Percentiles rank a stretch among this genome's conserved stretches.
Conservation (phyloP, 2,329 filamentous ascomycete species). For the Exophiala mesophila region DNA sequence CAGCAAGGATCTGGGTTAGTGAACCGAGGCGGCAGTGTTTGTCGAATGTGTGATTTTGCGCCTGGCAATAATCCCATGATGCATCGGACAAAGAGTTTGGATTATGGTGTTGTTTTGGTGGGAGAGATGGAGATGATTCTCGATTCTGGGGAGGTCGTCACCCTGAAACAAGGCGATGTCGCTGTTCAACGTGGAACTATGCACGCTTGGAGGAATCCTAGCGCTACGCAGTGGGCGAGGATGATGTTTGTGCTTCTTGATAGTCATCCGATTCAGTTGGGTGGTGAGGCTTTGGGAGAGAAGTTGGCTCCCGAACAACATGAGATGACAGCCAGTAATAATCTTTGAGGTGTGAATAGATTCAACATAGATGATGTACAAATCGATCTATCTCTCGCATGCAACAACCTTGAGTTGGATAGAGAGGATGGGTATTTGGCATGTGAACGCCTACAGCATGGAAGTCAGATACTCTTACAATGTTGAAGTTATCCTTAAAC, state of each 20-base stretch:
- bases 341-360: too few relatives aligned
- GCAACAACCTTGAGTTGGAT: too few relatives aligned
- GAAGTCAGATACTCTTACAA: too few relatives aligned
- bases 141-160: constrained; percentile 44
- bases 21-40: constrained; percentile 7
- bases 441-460: too few relatives aligned
- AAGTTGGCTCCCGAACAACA: background rate
- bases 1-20: constrained; percentile 2
- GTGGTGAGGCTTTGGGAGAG: background rate
- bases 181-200: constrained; percentile 1
- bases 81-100: constrained; percentile 51
- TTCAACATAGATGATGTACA: too few relatives aligned
- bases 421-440: too few relatives aligned
- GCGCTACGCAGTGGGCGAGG: constrained; percentile 13
- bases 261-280: constrained; percentile 1
- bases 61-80: constrained; percentile 40
- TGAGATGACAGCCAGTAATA: background rate
- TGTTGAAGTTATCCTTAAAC: too few relatives aligned
- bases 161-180: constrained; percentile 45
- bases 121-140: constrained; percentile 48
- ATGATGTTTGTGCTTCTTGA: constrained; percentile 18
- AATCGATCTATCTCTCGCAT: too few relatives aligned
- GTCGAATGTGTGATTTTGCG: constrained; percentile 35
- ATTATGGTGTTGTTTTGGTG: constrained; percentile 51
- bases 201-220: constrained; percentile 35